These are phyloP conservation scores for Aspergillus awamori DNA, from an alignment of 2,329 filamentous ascomycete species.

Conservation along the genomic window DNA sequence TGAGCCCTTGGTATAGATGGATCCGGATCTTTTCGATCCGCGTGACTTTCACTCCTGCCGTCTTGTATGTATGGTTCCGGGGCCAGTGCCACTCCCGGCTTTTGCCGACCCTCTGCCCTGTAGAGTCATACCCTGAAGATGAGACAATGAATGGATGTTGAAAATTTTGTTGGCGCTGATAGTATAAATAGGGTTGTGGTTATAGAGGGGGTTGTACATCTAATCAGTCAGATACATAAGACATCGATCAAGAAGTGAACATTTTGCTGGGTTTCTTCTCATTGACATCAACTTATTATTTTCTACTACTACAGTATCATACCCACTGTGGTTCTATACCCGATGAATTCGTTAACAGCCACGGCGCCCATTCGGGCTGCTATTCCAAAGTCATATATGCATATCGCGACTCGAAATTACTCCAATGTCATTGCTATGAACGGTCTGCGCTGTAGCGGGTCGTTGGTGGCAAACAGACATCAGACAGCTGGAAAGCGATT, in stretches of 20 bases:
- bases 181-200: not conserved
- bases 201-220: not conserved
- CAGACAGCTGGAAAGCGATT: slow-evolving; percentile 29
- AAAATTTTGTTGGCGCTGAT: not conserved
- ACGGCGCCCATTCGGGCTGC: slow-evolving; percentile 33
- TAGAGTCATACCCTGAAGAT: not conserved
- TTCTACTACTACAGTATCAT: not conserved
- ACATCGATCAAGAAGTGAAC: not conserved
- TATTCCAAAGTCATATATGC: slow-evolving; percentile 31
- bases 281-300: not conserved
- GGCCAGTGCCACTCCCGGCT: slow-evolving; percentile 19
- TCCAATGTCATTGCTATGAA: slow-evolving; percentile 26
- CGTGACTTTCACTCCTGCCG: slow-evolving; percentile 7
- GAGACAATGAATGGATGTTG: not conserved
- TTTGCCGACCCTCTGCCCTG: slow-evolving; percentile 17
- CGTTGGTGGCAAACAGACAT: slow-evolving; percentile 21
- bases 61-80: not conserved
- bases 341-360: slow-evolving; percentile 35
- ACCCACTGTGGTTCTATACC: slow-evolving; percentile 1
- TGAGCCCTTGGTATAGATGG: not conserved
- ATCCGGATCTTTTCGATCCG: slow-evolving; percentile 1
- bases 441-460: slow-evolving; percentile 27
- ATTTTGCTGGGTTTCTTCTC: not conserved
- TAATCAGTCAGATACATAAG: not conserved
- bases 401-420: slow-evolving; percentile 29